These are phyloP conservation scores for Nepenthes gracilis DNA, from an alignment of 148 eudicot species.

Conservation along the genomic window DNA sequence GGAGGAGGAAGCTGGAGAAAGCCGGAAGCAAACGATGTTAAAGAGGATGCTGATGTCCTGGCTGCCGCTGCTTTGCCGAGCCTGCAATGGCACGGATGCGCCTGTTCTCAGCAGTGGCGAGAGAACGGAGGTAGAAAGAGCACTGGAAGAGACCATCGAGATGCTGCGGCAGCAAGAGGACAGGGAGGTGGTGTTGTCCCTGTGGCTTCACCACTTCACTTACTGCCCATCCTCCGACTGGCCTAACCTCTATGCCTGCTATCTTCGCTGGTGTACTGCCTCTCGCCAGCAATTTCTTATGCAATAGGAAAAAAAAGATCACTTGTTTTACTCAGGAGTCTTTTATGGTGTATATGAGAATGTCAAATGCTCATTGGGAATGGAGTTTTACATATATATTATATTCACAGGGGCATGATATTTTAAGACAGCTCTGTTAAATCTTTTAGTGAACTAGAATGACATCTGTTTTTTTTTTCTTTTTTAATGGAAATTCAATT, in stretches of 20 bases:
- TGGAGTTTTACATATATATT: too few species aligned
- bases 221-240: slow-evolving; percentile 64
- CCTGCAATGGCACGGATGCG: slow-evolving; percentile 58
- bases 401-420: too few species aligned
- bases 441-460: too few species aligned
- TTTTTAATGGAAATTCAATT: too few species aligned
- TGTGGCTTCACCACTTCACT: slow-evolving; percentile 79
- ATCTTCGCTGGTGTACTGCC: slow-evolving; percentile 45
- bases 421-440: too few species aligned
- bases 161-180: slow-evolving; percentile 31
- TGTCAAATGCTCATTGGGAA: too few species aligned
- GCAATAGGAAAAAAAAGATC: neutral
- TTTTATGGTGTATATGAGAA: too few species aligned
- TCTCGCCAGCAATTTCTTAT: slow-evolving; percentile 17
- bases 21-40: slow-evolving; percentile 10
- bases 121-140: slow-evolving; percentile 41
- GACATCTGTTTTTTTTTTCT: too few species aligned
- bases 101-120: slow-evolving; percentile 51
- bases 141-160: slow-evolving; percentile 43
- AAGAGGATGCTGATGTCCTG: slow-evolving; percentile 51
- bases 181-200: slow-evolving; percentile 55
- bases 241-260: slow-evolving; percentile 69
- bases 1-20: slow-evolving; percentile 16
- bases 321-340: too few species aligned
- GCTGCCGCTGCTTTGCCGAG: slow-evolving; percentile 66